Evolutionary conservation across 2,329 filamentous ascomycete genomes (phyloP).

Genomic region (Mariannaea sp.): DNA sequence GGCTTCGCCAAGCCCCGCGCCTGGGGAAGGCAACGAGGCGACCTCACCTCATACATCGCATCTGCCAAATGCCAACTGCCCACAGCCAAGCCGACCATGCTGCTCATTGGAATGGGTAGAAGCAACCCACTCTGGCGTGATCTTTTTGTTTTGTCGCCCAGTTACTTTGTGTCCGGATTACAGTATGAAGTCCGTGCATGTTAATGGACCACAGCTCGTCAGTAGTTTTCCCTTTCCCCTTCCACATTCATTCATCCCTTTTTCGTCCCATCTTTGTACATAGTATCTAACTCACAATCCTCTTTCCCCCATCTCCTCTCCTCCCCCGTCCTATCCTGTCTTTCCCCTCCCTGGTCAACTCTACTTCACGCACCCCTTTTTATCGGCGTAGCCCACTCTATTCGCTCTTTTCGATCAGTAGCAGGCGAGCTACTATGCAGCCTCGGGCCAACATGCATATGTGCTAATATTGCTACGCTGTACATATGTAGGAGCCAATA

Average conservation of each 20-base stretch:
- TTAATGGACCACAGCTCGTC: no score
- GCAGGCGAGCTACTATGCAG: neutral
- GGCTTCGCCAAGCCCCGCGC: neutral
- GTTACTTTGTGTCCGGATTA: neutral
- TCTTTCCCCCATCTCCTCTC: no score
- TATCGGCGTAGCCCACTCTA: neutral
- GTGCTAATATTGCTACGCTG: no score
- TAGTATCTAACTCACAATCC: no score
- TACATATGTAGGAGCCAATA: no score
- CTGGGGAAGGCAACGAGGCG: neutral
- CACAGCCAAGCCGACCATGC: neutral
- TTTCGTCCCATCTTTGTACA: neutral
- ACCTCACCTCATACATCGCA: no score
- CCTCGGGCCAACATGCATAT: neutral
- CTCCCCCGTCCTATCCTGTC: neutral
- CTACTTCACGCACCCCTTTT: neutral
- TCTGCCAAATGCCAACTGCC: neutral
- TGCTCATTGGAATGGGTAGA: neutral
- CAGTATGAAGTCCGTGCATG: neutral
- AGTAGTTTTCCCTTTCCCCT: no score
- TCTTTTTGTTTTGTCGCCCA: neutral
- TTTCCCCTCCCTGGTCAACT: neutral
- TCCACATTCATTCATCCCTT: no score
- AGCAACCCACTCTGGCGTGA: neutral
- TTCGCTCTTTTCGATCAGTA: neutral